Conservation (phyloP, 1,284 basidiomycete species). For the Flammula alnicola region DNA sequence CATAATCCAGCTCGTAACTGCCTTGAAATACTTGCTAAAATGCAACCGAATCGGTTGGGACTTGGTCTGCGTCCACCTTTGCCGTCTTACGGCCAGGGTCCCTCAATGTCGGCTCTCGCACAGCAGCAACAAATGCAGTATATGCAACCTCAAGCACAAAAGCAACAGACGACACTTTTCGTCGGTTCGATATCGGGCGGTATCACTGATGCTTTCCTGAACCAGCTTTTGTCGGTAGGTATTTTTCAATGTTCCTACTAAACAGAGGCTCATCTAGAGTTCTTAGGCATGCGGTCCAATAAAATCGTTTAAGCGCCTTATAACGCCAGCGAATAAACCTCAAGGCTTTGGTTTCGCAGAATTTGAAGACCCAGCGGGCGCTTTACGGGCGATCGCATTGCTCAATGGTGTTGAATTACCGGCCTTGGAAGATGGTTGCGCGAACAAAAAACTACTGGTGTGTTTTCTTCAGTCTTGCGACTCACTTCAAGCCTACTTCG, state of each 20-base stretch:
- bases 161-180: conserved; percentile 68
- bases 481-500: conserved; percentile 43
- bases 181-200: conserved; percentile 96
- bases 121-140: conserved; percentile 80
- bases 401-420: conserved; percentile 88
- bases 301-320: conserved; percentile 87
- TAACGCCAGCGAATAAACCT: conserved; percentile 88
- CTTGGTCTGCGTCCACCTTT: conserved; percentile 83
- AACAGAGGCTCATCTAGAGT: conserved; percentile 3
- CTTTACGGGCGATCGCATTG: conserved; percentile 79
- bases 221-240: conserved; percentile 78
- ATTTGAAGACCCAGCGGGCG: conserved; percentile 88
- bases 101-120: conserved; percentile 85
- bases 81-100: conserved; percentile 84
- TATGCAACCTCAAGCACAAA: conserved; percentile 62
- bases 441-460: conserved; percentile 86
- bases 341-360: conserved; percentile 96
- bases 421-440: conserved; percentile 82
- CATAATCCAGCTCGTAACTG: background rate
- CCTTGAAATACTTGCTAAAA: conserved; percentile 34
- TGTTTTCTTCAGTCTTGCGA: conserved; percentile 39
- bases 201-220: conserved; percentile 81
- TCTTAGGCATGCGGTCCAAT: conserved; percentile 85
- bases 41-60: conserved; percentile 81
- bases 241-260: background rate